phyloP scores from a whole-genome alignment of 495 filamentous ascomycete species.

The Trichocladium antarcticum region DNA sequence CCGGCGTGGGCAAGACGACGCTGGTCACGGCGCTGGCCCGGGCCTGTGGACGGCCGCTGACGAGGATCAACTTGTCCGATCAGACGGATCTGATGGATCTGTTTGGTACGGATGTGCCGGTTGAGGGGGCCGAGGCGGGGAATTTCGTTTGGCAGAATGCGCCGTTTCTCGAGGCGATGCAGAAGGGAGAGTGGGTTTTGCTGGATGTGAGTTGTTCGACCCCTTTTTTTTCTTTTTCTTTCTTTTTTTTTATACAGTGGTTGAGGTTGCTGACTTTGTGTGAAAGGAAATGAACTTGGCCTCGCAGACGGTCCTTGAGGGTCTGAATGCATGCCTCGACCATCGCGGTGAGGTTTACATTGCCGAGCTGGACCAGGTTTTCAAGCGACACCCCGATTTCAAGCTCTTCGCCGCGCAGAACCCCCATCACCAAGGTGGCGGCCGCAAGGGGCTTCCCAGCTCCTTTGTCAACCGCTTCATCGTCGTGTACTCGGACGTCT shows the following conservation, averaged over 20 bases:
- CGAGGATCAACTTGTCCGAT: slow-evolving; percentile 91
- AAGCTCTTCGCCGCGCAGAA: slow-evolving; percentile 94
- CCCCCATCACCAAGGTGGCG: slow-evolving; percentile 92
- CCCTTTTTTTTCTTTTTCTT: background rate
- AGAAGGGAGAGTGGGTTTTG: slow-evolving; percentile 87
- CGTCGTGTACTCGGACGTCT: slow-evolving; percentile 88
- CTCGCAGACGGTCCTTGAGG: slow-evolving; percentile 93
- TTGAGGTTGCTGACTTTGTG: slow-evolving; percentile 1
- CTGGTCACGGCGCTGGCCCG: slow-evolving; percentile 73
- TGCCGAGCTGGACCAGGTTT: slow-evolving; percentile 85
- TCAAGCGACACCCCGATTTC: slow-evolving; percentile 80
- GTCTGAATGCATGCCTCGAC: slow-evolving; percentile 92
- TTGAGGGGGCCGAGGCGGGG: slow-evolving; percentile 77
- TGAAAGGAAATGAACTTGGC: slow-evolving; percentile 86
- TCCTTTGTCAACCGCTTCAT: slow-evolving; percentile 98
- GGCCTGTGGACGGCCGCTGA: slow-evolving; percentile 66
- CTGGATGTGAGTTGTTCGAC: slow-evolving; percentile 45
- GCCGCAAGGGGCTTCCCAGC: slow-evolving; percentile 85
- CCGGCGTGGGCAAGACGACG: slow-evolving; percentile 95
- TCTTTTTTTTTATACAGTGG: background rate
- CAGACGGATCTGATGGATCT: slow-evolving; percentile 96
- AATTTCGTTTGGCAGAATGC: slow-evolving; percentile 92
- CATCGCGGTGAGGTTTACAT: slow-evolving; percentile 95
- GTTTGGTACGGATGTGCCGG: slow-evolving; percentile 92
- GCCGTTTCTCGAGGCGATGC: slow-evolving; percentile 92